phyloP scores from a whole-genome alignment of 306 rosid species.

The Crotalaria pallida region DNA sequence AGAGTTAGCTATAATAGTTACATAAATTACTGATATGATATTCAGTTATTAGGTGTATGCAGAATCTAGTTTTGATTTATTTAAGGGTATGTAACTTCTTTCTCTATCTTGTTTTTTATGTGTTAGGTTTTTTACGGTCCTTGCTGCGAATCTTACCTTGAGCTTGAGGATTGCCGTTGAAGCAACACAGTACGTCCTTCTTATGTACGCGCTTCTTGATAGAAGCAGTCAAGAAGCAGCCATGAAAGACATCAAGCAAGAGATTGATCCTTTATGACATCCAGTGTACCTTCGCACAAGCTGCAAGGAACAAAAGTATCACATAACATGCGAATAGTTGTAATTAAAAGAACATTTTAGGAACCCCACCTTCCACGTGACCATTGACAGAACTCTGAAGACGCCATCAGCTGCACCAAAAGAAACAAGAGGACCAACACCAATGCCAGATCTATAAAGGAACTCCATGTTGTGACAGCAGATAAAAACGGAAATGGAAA shows the following conservation, averaged over 20 bases:
- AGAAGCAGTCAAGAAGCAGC: too few species aligned
- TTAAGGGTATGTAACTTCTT: too few species aligned
- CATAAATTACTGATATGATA: too few species aligned
- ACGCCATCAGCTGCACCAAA: constrained; percentile 98
- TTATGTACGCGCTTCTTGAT: too few species aligned
- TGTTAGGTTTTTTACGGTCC: too few species aligned
- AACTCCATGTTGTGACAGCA: constrained; percentile 88
- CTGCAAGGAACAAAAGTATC: constrained; percentile 50
- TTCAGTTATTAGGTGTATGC: too few species aligned
- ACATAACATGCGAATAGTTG: constrained; percentile 20
- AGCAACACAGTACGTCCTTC: too few species aligned
- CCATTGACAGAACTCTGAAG: constrained; percentile 95
- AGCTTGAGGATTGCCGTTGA: too few species aligned
- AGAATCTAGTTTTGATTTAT: too few species aligned
- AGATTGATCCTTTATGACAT: constrained; percentile 94
- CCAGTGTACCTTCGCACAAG: constrained; percentile 89
- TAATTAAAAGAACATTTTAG: constrained; percentile 23
- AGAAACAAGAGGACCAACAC: constrained; percentile 95
- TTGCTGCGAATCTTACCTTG: too few species aligned
- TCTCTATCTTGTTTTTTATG: too few species aligned
- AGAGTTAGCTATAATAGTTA: too few species aligned
- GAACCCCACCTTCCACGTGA: constrained; percentile 90
- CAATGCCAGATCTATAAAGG: constrained; percentile 74
- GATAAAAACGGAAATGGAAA: constrained; percentile 10
- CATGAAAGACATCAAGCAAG: constrained; percentile 93